Percentiles rank a stretch among this genome's conserved stretches.
phyloP scores from a whole-genome alignment of 164 flowering plant genomes.

The Euptelea pleiosperma region DNA sequence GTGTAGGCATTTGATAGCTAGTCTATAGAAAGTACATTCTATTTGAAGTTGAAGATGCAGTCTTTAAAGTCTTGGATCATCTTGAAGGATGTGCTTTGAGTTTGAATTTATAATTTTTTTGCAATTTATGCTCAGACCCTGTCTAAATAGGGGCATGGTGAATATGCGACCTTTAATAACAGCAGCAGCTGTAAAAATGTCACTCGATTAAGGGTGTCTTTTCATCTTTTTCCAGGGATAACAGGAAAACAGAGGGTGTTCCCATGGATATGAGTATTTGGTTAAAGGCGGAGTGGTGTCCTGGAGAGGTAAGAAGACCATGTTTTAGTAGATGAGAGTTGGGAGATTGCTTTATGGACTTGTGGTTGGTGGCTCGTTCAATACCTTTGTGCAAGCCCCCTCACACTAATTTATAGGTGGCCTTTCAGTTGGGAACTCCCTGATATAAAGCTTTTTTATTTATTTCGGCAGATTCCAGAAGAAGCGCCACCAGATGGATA shows the following conservation, averaged over 20 bases:
- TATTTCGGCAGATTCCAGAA: conserved; percentile 19
- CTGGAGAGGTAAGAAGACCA: conserved; percentile 61
- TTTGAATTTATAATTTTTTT: neutral
- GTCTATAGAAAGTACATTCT: neutral
- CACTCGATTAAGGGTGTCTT: neutral
- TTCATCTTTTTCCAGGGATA: conserved; percentile 25
- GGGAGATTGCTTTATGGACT: neutral
- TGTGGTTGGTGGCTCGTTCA: neutral
- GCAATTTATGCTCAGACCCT: no score
- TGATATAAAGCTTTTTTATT: neutral
- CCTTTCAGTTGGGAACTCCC: neutral
- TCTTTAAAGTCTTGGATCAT: neutral
- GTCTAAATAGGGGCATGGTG: no score
- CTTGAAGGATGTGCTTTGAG: neutral
- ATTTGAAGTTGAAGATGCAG: neutral
- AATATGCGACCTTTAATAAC: no score
- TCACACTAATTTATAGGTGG: no score
- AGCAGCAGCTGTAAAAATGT: neutral
- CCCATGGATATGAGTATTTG: conserved; percentile 50
- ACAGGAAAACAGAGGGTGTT: conserved; percentile 16
- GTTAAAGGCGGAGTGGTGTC: conserved; percentile 64
- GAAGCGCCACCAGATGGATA: conserved; percentile 13
- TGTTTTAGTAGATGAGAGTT: neutral
- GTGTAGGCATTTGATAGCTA: neutral
- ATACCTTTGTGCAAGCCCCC: no score